phyloP scores from a whole-genome alignment of 768 basidiomycete genomes.

The Daedaleopsis nitida region DNA sequence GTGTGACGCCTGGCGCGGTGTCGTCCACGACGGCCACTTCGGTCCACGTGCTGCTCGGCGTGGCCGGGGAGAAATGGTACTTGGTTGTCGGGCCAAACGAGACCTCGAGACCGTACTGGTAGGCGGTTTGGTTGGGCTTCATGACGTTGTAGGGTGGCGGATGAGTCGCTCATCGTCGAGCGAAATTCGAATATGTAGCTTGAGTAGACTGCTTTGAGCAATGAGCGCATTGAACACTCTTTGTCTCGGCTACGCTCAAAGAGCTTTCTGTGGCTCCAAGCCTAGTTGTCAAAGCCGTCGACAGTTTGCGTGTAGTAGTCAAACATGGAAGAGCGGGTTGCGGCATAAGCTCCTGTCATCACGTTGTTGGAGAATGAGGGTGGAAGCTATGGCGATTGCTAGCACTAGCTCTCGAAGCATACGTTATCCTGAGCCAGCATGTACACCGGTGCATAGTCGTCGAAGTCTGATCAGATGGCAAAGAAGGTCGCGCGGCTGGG shows the following conservation, averaged over 20 bases:
- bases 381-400: too few species aligned
- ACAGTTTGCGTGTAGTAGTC: too few species aligned
- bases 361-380: too few species aligned
- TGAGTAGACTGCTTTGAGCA: background rate
- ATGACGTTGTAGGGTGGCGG: background rate
- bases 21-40: constrained; percentile 6
- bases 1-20: background rate
- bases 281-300: background rate
- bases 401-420: too few species aligned
- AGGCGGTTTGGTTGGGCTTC: background rate
- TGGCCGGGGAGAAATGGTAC: constrained; percentile 4
- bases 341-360: too few species aligned
- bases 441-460: too few species aligned
- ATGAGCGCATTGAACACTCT: background rate
- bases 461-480: too few species aligned
- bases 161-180: background rate
- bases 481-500: too few species aligned
- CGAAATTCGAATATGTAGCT: background rate
- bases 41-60: background rate
- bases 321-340: too few species aligned
- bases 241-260: background rate
- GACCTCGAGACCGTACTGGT: background rate
- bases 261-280: background rate
- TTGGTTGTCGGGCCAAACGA: background rate
- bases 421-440: too few species aligned